Percentiles rank a stretch among this genome's conserved stretches.
Evolutionary conservation across 2,329 filamentous ascomycete genomes (phyloP).

Genomic region (Hypoxylon sp.): DNA sequence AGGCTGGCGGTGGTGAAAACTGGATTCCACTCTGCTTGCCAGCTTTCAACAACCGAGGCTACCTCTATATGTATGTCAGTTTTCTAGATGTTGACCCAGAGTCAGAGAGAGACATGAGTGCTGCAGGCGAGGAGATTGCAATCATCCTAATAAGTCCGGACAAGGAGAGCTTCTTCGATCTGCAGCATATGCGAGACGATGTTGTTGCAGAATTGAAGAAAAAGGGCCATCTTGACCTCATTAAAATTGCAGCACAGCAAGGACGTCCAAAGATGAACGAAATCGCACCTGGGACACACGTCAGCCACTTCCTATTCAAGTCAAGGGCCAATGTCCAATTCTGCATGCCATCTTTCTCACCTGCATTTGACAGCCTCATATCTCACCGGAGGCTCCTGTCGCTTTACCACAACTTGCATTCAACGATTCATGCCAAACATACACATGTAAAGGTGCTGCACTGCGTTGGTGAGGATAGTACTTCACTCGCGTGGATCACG

Average conservation of each 20-base stretch:
- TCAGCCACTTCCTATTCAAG: constrained; percentile 97
- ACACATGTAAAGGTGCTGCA: constrained; percentile 90
- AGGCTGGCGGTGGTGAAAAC: constrained; percentile 91
- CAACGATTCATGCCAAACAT: constrained; percentile 86
- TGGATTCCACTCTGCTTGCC: constrained; percentile 98
- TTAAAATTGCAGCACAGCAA: constrained; percentile 77
- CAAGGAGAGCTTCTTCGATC: constrained; percentile 92
- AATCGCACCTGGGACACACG: constrained; percentile 82
- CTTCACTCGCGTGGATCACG: constrained; percentile 91
- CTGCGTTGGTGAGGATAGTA: constrained; percentile 79
- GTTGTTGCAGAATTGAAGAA: constrained; percentile 78
- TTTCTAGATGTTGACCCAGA: constrained; percentile 77
- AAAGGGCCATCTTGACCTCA: constrained; percentile 81
- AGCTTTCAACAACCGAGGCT: constrained; percentile 96
- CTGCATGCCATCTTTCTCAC: constrained; percentile 85
- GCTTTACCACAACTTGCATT: constrained; percentile 87
- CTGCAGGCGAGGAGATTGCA: constrained; percentile 84
- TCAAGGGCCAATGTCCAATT: constrained; percentile 96
- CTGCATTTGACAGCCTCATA: constrained; percentile 72
- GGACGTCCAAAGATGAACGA: constrained; percentile 81
- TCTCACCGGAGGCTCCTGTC: constrained; percentile 81
- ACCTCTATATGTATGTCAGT: constrained; percentile 99
- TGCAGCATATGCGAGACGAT: constrained; percentile 80
- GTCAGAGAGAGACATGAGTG: constrained; percentile 66
- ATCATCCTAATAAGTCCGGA: constrained; percentile 93